Conservation (phyloP, 208 protist genomes). For the Endotrypanum monterogeii region DNA sequence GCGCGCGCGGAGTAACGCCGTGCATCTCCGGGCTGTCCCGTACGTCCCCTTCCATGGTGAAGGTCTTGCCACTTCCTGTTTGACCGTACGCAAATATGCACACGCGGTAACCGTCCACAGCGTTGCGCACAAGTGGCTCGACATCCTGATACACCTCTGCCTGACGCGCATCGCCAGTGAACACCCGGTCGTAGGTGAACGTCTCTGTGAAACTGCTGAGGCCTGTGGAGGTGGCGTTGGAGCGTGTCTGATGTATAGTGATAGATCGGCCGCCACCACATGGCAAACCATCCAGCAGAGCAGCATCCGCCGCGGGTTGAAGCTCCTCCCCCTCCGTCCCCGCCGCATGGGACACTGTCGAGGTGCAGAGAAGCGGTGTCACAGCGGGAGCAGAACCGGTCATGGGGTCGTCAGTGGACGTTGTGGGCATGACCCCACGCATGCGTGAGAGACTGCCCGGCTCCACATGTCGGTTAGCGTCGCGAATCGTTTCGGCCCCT, state of each 20-base stretch:
- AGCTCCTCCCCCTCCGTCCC: not conserved
- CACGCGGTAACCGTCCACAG: slow-evolving; percentile 91
- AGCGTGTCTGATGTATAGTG: slow-evolving; percentile 50
- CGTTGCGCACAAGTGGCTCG: slow-evolving; percentile 88
- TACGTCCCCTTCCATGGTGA: slow-evolving; percentile 88
- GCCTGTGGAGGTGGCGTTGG: slow-evolving; percentile 77
- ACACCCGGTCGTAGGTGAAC: slow-evolving; percentile 63
- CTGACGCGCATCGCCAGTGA: slow-evolving; percentile 40
- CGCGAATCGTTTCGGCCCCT: not conserved
- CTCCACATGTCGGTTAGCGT: not conserved
- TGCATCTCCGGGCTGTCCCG: slow-evolving; percentile 26
- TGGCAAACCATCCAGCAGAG: not conserved
- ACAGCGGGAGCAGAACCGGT: not conserved
- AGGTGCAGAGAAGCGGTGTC: not conserved
- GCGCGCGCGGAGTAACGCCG: slow-evolving; percentile 86
- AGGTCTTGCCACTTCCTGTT: slow-evolving; percentile 92
- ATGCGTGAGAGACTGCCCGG: not conserved
- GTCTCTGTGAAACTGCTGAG: slow-evolving; percentile 33
- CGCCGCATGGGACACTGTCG: not conserved
- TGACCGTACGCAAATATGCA: slow-evolving; percentile 94
- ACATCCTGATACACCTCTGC: slow-evolving; percentile 87
- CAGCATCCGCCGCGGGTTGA: not conserved
- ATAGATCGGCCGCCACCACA: slow-evolving; percentile 19
- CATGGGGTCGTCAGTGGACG: not conserved
- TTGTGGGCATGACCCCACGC: not conserved